Evolutionary conservation across 768 basidiomycete genomes (phyloP).

Genomic region (Agaricus subrufescens): DNA sequence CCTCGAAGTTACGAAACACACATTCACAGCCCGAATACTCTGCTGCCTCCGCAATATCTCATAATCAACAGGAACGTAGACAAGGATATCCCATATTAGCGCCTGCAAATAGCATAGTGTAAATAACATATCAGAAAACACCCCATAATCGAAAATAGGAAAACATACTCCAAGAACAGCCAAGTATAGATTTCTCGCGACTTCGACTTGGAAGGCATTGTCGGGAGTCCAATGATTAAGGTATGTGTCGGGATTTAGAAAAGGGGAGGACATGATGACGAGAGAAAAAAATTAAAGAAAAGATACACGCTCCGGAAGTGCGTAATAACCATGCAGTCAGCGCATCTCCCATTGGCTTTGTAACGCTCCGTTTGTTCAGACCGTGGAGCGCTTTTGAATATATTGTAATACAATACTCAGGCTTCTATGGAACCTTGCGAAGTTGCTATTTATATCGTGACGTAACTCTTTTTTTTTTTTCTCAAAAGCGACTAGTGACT

Average conservation of each 20-base stretch:
- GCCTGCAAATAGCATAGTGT: neutral
- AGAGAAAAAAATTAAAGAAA: neutral
- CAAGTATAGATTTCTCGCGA: conserved; percentile 6
- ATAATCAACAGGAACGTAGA: conserved; percentile 8
- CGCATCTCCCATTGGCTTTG: no score
- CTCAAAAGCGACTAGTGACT: no score
- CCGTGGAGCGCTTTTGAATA: no score
- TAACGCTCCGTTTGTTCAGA: no score
- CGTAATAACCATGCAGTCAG: no score
- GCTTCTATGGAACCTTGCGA: no score
- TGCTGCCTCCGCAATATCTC: neutral
- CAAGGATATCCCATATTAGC: conserved; percentile 10
- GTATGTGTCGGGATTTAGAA: conserved; percentile 4
- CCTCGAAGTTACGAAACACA: conserved; percentile 5
- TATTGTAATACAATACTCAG: no score
- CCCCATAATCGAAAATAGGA: neutral
- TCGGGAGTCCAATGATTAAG: conserved; percentile 3
- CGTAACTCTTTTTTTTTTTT: no score
- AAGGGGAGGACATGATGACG: neutral
- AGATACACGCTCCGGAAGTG: no score
- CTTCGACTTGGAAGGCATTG: conserved; percentile 2
- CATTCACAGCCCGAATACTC: neutral
- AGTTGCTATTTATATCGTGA: no score
- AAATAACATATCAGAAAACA: no score
- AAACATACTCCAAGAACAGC: conserved; percentile 2